Percentiles rank a stretch among this genome's conserved stretches.
Conservation (phyloP, 345 rosid genomes). For the Sonneratia alba region DNA sequence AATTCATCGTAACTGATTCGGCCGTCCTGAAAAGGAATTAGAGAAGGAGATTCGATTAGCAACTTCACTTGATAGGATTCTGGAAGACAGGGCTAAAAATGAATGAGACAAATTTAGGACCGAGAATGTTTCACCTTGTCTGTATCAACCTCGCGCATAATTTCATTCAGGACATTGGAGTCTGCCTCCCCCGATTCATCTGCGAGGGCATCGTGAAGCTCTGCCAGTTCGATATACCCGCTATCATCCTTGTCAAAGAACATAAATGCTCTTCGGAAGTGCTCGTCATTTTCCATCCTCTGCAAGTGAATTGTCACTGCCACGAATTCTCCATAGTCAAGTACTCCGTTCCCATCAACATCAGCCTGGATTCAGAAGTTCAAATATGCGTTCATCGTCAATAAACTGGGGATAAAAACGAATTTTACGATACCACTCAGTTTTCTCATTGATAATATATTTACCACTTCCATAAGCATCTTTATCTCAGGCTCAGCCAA, state of each 20-base stretch:
- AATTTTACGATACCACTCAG: background rate
- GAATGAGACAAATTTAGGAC: background rate
- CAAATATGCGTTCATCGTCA: background rate
- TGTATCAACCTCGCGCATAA: slow-evolving; percentile 89
- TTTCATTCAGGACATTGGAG: slow-evolving; percentile 54
- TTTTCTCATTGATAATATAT: background rate
- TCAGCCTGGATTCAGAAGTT: slow-evolving; percentile 55
- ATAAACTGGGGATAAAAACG: background rate
- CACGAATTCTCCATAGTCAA: slow-evolving; percentile 92
- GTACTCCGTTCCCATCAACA: slow-evolving; percentile 81
- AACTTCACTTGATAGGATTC: background rate
- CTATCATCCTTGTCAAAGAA: slow-evolving; percentile 82
- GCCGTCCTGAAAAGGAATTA: slow-evolving; percentile 49
- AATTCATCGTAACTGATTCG: slow-evolving; percentile 86
- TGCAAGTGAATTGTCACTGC: slow-evolving; percentile 94
- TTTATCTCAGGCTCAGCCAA: slow-evolving; percentile 86
- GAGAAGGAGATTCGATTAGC: too few species aligned
- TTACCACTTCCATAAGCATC: slow-evolving; percentile 99
- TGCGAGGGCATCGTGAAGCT: slow-evolving; percentile 58
- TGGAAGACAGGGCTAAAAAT: background rate
- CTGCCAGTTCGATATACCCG: slow-evolving; percentile 67
- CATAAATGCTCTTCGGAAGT: slow-evolving; percentile 83
- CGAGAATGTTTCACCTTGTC: slow-evolving; percentile 55
- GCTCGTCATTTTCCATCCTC: slow-evolving; percentile 95
- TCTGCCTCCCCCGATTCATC: slow-evolving; percentile 72